Evolutionary conservation across 345 rosid species (phyloP).

Genomic region (Kernera saxatilis): DNA sequence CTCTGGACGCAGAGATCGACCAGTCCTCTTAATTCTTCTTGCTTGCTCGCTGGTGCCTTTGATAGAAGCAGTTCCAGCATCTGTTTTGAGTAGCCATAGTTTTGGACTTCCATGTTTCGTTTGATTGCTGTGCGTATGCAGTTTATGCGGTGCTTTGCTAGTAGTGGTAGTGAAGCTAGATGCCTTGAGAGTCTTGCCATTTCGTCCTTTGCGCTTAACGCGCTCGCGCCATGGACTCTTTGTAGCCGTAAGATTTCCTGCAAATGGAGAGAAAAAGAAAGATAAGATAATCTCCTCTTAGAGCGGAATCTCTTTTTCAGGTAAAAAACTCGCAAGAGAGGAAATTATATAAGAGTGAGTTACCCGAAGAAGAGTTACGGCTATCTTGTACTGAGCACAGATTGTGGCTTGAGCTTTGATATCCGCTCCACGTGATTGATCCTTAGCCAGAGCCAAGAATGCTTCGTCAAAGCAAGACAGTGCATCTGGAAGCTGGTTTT

Average conservation of each 20-base stretch:
- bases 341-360: background rate
- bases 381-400: constrained; percentile 96
- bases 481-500: constrained; percentile 96
- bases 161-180: constrained; percentile 81
- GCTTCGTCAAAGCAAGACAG: constrained; percentile 95
- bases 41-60: constrained; percentile 88
- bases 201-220: constrained; percentile 94
- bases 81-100: constrained; percentile 83
- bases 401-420: constrained; percentile 97
- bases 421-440: constrained; percentile 92
- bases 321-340: background rate
- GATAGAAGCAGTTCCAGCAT: constrained; percentile 94
- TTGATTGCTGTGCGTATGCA: constrained; percentile 94
- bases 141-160: constrained; percentile 90
- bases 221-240: constrained; percentile 85
- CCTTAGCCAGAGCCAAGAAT: constrained; percentile 95
- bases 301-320: background rate
- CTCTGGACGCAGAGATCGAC: constrained; percentile 87
- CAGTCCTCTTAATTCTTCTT: constrained; percentile 81
- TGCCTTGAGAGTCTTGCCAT: constrained; percentile 95
- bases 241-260: constrained; percentile 92
- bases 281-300: background rate
- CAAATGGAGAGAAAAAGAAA: background rate
- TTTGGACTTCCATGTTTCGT: constrained; percentile 97
- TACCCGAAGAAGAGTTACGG: constrained; percentile 90